Evolutionary conservation across 805 yeast genomes (phyloP), one percentile per base, ranked within the genome.

Genomic region (Saccharomycopsis malanga): DNA sequence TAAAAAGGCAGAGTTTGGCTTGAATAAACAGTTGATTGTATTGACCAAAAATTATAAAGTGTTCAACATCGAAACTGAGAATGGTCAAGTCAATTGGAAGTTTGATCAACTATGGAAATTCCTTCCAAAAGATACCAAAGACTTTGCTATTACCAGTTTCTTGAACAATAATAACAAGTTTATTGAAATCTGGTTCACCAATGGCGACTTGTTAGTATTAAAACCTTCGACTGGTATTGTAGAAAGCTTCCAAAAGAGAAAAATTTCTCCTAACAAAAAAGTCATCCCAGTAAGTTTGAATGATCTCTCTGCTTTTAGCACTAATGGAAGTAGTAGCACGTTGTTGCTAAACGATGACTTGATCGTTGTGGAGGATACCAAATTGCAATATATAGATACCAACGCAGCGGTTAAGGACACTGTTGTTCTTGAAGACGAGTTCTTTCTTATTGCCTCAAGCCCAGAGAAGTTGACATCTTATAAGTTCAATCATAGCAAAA

Each of bases 61-160:
- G 1, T 59, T 70, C 7, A 77, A 75, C 1, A 57, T 76, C 15
- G 67, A 72, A 49, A 58, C 74, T 1, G 54, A 60, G 4, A 61
- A 68, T 43, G 74, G 76, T 17, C 54, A 60, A 14, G 30, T 45
- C 20, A 53, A 61, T 4, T 78, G 82, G 83, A 55, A 47, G 3
- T 52, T 62, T 22, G 53, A 58, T 27, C 38, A 49, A 7, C 27
- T 46, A 4, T 4, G 17, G 10, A 39, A 41, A 30, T 46, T 43
- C 23, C 34, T 27, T n/a, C 18, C 14, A 12, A 21, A 21, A 4
- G 37, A 14, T 22, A n/a, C n/a, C n/a, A 24, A 22, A 40, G 24
- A 48, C 12, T 14, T 25, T n/a, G 21, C 32, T n/a, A 35, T 38
- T 9, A 34, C 30, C 24, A 20, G 18, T 4, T 29, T 45, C 25